phyloP scores from a whole-genome alignment of 1,284 basidiomycete species.

The Leccinum subrobustum region DNA sequence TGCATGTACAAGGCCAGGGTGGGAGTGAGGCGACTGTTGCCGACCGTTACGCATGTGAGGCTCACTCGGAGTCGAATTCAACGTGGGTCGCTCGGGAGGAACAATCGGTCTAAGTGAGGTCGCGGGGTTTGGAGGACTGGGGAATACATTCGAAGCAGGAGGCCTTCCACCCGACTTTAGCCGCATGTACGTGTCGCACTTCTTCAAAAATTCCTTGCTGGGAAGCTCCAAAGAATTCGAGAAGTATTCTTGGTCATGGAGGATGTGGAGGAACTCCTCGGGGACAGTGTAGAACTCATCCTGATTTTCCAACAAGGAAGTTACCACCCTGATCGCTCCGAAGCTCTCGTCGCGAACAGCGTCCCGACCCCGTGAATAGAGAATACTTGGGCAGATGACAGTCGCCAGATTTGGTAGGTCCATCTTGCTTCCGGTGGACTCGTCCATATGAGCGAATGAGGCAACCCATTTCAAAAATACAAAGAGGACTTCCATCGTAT shows the following conservation, averaged over 20 bases:
- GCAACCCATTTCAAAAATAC: constrained; percentile 99
- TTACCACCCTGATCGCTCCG: constrained; percentile 84
- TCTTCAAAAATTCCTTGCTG: constrained; percentile 88
- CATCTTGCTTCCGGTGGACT: constrained; percentile 99
- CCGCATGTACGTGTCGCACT: constrained; percentile 77
- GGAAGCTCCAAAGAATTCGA: constrained; percentile 79
- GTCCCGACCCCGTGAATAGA: constrained; percentile 84
- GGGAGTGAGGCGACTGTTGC: constrained; percentile 42
- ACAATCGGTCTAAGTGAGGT: constrained; percentile 27
- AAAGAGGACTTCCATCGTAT: constrained; percentile 97
- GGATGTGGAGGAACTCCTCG: constrained; percentile 77
- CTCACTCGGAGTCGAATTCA: constrained; percentile 40
- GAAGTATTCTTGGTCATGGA: constrained; percentile 87
- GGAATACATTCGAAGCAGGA: constrained; percentile 36
- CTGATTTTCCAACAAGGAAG: constrained; percentile 86
- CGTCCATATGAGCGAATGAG: constrained; percentile 97
- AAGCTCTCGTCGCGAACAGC: constrained; percentile 93
- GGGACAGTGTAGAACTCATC: constrained; percentile 93
- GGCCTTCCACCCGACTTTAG: constrained; percentile 46
- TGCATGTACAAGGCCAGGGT: constrained; percentile 39
- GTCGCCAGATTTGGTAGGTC: constrained; percentile 96
- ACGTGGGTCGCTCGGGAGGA: constrained; percentile 36
- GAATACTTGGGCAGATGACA: constrained; percentile 95
- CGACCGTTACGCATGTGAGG: constrained; percentile 43
- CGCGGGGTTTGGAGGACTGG: constrained; percentile 29